Evolutionary conservation across 1,284 basidiomycete species (phyloP), one percentile per base, ranked within the genome.

Genomic region (Trametes pubescens): DNA sequence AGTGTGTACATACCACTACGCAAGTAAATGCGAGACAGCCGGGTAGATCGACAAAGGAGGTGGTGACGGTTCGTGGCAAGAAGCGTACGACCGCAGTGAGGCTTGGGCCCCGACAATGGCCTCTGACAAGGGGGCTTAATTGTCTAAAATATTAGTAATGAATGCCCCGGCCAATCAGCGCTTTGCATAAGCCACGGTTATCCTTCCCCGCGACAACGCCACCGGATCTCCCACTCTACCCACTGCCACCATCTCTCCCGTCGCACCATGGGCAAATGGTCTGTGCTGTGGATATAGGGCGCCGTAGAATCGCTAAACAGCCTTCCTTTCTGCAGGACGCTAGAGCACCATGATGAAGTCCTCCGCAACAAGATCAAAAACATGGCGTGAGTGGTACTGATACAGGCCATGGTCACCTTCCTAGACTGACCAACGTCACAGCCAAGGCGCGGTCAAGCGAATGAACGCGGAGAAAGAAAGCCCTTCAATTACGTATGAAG

Each of bases 321-420:
- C 37, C 32, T 35, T 5, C 55, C 56, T 11, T 40, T 56, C 34
- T 54, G 60, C 72, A 91, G 90, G 90, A 89, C 88, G 32, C 77
- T 84, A 44, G 84, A 86, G 72, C 84, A 89, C 70, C 82, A 84
- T 66, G 90, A 92, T 76, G 84, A 90, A 72, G 86, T 91, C 34
- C 78, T 92, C 8, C 82, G 83, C 68, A 78, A 82, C 62, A 92
- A 92, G 82, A 81, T 92, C 69, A 90, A 87, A 75, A 85, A 77
- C 71, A 71, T 92, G 72, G 85, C 91, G 90, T 92, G 84, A 72
- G 88, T n/a, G n/a, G n/a, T 78, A 56, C 43, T 68, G 57, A 59
- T 66, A 5, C 52, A 4, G 24, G 6, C 18, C 16, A 11, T 38
- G 7, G 21, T 4, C 21, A 24, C 38, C 21, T 59, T n/a, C 35